These are phyloP conservation scores for Micractinium sp. DNA, from an alignment of 139 green algal species.

Conservation along the genomic window DNA sequence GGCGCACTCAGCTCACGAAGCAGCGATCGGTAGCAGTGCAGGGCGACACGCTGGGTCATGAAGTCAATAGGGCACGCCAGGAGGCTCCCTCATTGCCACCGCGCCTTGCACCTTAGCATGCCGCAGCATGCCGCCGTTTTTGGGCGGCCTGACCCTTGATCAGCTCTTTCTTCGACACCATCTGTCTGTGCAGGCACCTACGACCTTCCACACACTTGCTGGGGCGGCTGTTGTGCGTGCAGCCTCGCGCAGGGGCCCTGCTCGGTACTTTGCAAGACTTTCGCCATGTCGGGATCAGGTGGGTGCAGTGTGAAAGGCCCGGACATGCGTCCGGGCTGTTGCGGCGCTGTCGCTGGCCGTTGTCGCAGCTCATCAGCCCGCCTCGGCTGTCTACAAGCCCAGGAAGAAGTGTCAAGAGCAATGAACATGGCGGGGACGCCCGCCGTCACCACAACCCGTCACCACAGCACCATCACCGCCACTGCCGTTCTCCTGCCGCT, in stretches of 20 bases:
- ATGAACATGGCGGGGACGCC: neutral
- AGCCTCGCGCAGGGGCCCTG: too few relatives aligned
- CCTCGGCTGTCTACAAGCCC: neutral
- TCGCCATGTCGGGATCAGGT: slow-evolving; percentile 16
- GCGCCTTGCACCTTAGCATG: too few relatives aligned
- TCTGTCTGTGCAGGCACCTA: too few relatives aligned
- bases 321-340: neutral
- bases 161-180: too few relatives aligned
- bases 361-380: neutral
- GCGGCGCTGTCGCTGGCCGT: neutral
- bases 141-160: too few relatives aligned
- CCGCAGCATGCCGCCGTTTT: too few relatives aligned
- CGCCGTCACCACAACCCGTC: too few relatives aligned
- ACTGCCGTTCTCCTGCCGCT: neutral
- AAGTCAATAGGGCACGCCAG: neutral
- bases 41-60: neutral
- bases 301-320: neutral
- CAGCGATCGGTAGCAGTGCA: slow-evolving; percentile 33
- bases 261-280: neutral
- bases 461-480: neutral
- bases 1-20: slow-evolving; percentile 5
- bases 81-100: neutral
- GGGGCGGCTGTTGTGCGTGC: too few relatives aligned
- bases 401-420: neutral
- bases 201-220: too few relatives aligned